A percentile compares a stretch with the other conserved stretches of the same genome.
These are phyloP conservation scores for Yamadazyma friedrichii DNA, from an alignment of 1,139 yeast species.

Conservation along the genomic window DNA sequence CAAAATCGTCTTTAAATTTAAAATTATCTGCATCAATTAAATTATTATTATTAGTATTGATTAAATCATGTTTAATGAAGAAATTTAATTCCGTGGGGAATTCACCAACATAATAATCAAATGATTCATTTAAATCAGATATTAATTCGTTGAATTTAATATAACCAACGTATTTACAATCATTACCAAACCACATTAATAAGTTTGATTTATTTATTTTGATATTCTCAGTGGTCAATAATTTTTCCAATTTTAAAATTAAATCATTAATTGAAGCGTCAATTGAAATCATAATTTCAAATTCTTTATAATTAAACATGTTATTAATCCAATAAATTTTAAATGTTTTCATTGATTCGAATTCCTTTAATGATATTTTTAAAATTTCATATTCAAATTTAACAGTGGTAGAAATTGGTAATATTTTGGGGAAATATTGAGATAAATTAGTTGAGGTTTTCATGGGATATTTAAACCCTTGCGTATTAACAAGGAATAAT, in stretches of 20 bases:
- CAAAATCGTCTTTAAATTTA: conserved; percentile 10
- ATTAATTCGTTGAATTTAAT: conserved; percentile 38
- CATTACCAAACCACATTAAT: conserved; percentile 57
- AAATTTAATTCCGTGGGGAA: conserved; percentile 47
- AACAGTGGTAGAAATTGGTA: conserved; percentile 44
- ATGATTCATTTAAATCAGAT: conserved; percentile 31
- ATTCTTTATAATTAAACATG: conserved; percentile 62
- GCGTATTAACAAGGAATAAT: conserved; percentile 56
- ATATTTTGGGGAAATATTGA: conserved; percentile 48
- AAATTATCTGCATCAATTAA: not conserved
- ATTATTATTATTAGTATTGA: conserved; percentile 18
- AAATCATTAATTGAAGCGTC: conserved; percentile 58
- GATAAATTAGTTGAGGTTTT: conserved; percentile 42
- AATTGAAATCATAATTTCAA: conserved; percentile 68
- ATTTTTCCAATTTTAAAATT: conserved; percentile 53
- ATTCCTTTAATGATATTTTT: conserved; percentile 69
- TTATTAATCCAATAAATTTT: conserved; percentile 63
- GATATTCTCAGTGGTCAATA: conserved; percentile 47
- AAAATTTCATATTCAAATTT: conserved; percentile 74
- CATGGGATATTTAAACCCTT: conserved; percentile 53
- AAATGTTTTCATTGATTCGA: conserved; percentile 71
- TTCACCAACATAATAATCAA: conserved; percentile 42
- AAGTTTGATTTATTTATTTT: conserved; percentile 47
- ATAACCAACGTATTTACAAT: conserved; percentile 39
- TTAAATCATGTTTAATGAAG: conserved; percentile 36